These are phyloP conservation scores for Brassica juncea DNA, from an alignment of 345 rosid genomes.

Conservation along the genomic window DNA sequence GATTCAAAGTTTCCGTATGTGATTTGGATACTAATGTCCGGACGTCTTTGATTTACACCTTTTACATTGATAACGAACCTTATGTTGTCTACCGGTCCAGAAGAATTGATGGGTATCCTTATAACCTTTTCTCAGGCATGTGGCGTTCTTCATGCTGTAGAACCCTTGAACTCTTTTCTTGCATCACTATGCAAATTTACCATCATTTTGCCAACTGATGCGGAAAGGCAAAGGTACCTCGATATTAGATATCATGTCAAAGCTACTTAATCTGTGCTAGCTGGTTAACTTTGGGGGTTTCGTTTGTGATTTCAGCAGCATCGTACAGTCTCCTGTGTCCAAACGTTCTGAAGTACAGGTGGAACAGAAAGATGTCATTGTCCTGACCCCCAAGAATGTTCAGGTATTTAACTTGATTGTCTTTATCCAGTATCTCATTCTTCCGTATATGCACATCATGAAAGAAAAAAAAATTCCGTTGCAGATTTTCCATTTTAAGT, in stretches of 20 bases:
- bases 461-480: neutral
- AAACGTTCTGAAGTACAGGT: slow-evolving; percentile 68
- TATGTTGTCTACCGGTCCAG: slow-evolving; percentile 19
- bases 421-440: slow-evolving; percentile 14
- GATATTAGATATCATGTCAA: slow-evolving; percentile 14
- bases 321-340: slow-evolving; percentile 73
- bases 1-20: slow-evolving; percentile 14
- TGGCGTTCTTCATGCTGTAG: slow-evolving; percentile 94
- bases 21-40: slow-evolving; percentile 20
- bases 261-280: slow-evolving; percentile 19
- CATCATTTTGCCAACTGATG: slow-evolving; percentile 75
- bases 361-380: slow-evolving; percentile 75
- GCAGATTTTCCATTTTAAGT: slow-evolving; percentile 12
- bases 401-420: slow-evolving; percentile 58
- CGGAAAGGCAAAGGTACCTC: slow-evolving; percentile 73
- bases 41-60: slow-evolving; percentile 13
- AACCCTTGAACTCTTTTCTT: slow-evolving; percentile 93
- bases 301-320: slow-evolving; percentile 58
- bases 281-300: slow-evolving; percentile 17
- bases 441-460: slow-evolving; percentile 14
- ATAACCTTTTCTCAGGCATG: slow-evolving; percentile 69
- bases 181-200: slow-evolving; percentile 97
- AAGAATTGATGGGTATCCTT: slow-evolving; percentile 7
- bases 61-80: slow-evolving; percentile 1
- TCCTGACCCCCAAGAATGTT: slow-evolving; percentile 93